phyloP scores from a whole-genome alignment of 108 stramenopile genomes.

The Nitzschia palea region DNA sequence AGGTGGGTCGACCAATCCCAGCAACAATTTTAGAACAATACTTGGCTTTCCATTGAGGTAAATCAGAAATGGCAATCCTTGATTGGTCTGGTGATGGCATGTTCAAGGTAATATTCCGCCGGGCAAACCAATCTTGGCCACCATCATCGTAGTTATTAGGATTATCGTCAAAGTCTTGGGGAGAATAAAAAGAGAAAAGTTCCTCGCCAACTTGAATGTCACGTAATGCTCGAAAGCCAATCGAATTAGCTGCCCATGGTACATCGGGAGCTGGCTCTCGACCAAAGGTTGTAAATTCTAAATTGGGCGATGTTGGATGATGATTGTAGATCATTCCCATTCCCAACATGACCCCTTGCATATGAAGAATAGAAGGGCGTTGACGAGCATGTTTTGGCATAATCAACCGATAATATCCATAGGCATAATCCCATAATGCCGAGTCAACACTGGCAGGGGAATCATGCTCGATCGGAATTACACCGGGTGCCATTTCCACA shows the following conservation, averaged over 20 bases:
- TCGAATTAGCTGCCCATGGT: conserved; percentile 9
- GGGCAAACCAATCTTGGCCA: conserved; percentile 27
- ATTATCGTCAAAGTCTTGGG: background rate
- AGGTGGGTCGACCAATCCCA: conserved; percentile 43
- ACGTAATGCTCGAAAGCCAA: conserved; percentile 36
- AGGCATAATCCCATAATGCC: conserved; percentile 42
- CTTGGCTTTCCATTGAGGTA: background rate
- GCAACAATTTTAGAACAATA: conserved; percentile 39
- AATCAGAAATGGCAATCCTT: background rate
- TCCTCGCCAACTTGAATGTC: conserved; percentile 41
- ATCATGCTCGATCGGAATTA: conserved; percentile 24
- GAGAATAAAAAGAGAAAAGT: conserved; percentile 31
- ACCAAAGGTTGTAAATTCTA: conserved; percentile 33
- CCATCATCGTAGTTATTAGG: conserved; percentile 15
- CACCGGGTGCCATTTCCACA: conserved; percentile 38
- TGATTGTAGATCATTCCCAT: conserved; percentile 44
- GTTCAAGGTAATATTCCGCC: conserved; percentile 3
- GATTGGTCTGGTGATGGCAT: background rate
- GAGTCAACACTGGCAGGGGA: conserved; percentile 16
- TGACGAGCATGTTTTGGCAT: background rate
- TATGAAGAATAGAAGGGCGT: background rate
- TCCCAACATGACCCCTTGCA: conserved; percentile 31
- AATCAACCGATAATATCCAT: conserved; percentile 32
- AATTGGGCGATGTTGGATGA: conserved; percentile 34
- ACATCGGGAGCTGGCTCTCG: conserved; percentile 28